Conservation (phyloP, 2,329 filamentous ascomycete species). For the Zymoseptoria pseudotritici region DNA sequence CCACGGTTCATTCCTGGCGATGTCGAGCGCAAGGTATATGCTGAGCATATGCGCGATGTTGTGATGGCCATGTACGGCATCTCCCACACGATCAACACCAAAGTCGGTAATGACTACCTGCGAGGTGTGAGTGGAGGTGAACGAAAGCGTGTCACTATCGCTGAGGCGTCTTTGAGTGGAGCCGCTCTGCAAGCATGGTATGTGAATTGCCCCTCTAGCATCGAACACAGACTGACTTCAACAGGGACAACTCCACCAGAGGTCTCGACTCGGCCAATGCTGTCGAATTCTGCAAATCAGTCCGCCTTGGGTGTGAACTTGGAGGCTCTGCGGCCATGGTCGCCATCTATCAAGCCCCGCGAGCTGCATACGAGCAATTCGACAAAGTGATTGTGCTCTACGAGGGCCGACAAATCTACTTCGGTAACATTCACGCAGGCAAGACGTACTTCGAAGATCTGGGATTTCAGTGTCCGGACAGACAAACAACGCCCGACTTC, state of each 20-base stretch:
- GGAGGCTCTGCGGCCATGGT: slow-evolving; percentile 59
- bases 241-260: slow-evolving; percentile 66
- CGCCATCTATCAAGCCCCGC: slow-evolving; percentile 66
- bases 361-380: slow-evolving; percentile 61
- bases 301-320: slow-evolving; percentile 60
- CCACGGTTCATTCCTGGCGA: slow-evolving; percentile 55
- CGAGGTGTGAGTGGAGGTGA: slow-evolving; percentile 70
- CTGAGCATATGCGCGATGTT: slow-evolving; percentile 60
- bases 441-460: slow-evolving; percentile 63
- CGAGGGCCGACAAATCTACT: slow-evolving; percentile 64
- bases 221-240: not conserved
- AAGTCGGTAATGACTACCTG: slow-evolving; percentile 67
- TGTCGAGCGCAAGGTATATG: slow-evolving; percentile 47
- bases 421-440: slow-evolving; percentile 55
- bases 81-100: slow-evolving; percentile 63
- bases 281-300: slow-evolving; percentile 65
- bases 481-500: slow-evolving; percentile 70
- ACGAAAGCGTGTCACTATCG: slow-evolving; percentile 72
- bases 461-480: slow-evolving; percentile 63
- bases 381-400: slow-evolving; percentile 64
- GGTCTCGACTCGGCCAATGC: slow-evolving; percentile 70
- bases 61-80: slow-evolving; percentile 72
- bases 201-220: not conserved
- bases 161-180: slow-evolving; percentile 63
- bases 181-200: slow-evolving; percentile 65